Base-by-base conservation (phyloP, 148 eudicot genomes). In the Camellia granthamiana region DNA sequence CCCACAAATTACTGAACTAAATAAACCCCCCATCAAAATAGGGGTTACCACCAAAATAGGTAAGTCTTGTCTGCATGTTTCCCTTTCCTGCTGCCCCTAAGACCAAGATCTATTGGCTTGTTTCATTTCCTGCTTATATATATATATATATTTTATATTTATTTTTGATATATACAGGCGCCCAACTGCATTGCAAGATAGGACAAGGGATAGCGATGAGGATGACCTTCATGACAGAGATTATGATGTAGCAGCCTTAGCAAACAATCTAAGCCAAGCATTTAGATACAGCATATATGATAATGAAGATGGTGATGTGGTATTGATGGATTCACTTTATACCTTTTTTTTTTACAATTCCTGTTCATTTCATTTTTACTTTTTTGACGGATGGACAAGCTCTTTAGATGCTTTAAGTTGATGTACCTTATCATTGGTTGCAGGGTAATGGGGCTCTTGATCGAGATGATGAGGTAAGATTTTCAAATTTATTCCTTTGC, bases 131-230 rank as follows among this genome's bases (percentile, higher is more conserved):
- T 23, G 44, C 13, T 72, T 38, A 23, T 54, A 15, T 30, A 44
- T 78, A 15, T 30, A 44, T 78, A 38, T 21, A 72, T 12, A 16
- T 43, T 38, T 68, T 71, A 30, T 30, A 1, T 67, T 54, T 76
- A 44, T 51, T 49, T 11, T 79, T 52, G 30, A 13, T 58, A 18
- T 82, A 43, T 85, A 79, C 89, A 95, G 98, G 82, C 98, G 98
- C 42, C 98, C 98, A 30, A 93, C 98, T 69, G 91, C 98, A 79
- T 82, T 95, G 84, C 97, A 88, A 64, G 98, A 95, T 82, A 88
- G 98, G 89, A 87, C 83, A 67, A 90, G 97, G 87, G 98, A 95
- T 83, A 95, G 97, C 74, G 98, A 95, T 82, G 98, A 95, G 79
- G 98, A 93, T 8, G 97, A 93, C 77, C 82, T 88, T 87, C 92